Conservation (phyloP, 139 green algal species). For the Astrephomene gubernaculifera region DNA sequence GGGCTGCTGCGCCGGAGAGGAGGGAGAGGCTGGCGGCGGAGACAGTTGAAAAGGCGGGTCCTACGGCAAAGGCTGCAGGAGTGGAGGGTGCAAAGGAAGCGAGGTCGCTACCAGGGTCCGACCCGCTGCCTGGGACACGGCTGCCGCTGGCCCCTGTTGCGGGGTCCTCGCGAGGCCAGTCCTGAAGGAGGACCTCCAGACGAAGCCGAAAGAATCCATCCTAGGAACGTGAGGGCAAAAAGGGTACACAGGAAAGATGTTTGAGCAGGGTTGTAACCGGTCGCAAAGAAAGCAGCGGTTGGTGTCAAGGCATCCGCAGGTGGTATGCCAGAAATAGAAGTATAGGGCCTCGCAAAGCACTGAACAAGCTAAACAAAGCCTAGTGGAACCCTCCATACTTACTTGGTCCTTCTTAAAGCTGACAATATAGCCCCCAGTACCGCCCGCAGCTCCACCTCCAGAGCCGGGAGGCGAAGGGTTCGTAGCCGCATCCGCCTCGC, state of each 20-base stretch:
- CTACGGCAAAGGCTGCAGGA: no score
- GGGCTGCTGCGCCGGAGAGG: not conserved
- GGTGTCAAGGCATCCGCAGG: no score
- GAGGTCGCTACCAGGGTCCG: no score
- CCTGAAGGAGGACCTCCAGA: slow-evolving; percentile 20
- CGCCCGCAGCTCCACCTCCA: not conserved
- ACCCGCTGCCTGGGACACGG: no score
- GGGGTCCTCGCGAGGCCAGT: slow-evolving; percentile 9
- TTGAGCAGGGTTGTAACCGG: no score
- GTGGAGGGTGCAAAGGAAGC: no score
- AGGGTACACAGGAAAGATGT: not conserved
- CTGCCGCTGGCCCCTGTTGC: not conserved
- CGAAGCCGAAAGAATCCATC: slow-evolving; percentile 37
- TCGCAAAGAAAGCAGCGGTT: no score
- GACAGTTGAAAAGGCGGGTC: no score
- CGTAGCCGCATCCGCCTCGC: not conserved
- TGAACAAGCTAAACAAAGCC: no score
- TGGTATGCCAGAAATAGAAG: no score
- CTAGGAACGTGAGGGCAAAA: not conserved
- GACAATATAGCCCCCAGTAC: slow-evolving; percentile 16
- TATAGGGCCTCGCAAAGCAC: no score
- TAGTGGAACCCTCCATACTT: not conserved
- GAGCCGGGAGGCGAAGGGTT: not conserved
- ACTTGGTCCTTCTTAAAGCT: slow-evolving; percentile 44
- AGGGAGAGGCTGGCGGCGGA: not conserved